Conservation (phyloP, 148 eudicot genomes). For the Camellia granthamiana region DNA sequence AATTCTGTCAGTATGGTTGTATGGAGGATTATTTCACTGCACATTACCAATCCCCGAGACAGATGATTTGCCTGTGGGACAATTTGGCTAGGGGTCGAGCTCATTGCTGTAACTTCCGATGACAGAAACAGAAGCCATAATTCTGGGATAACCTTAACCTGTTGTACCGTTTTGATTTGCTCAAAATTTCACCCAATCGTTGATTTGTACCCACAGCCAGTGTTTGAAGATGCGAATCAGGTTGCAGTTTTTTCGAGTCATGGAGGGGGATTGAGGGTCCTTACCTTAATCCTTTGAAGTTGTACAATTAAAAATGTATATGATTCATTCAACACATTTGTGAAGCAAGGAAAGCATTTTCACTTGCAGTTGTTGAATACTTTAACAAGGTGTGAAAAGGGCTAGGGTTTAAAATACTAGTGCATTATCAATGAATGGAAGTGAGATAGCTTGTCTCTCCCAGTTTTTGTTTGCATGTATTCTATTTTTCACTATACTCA, state of each 20-base stretch:
- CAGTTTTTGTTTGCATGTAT: neutral
- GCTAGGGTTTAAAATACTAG: neutral
- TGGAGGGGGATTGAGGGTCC: neutral
- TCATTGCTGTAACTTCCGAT: slow-evolving; percentile 75
- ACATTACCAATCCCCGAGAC: slow-evolving; percentile 93
- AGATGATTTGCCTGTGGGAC: slow-evolving; percentile 87
- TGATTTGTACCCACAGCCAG: neutral
- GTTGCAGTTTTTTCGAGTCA: neutral
- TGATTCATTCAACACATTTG: too few relatives aligned
- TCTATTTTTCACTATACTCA: too few relatives aligned
- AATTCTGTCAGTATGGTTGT: slow-evolving; percentile 93
- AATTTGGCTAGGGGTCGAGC: slow-evolving; percentile 69
- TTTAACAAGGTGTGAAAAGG: neutral
- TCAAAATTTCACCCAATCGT: neutral
- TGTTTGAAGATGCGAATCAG: neutral
- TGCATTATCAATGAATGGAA: neutral
- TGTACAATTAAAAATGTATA: too few relatives aligned
- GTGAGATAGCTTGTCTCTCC: neutral
- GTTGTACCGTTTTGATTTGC: neutral
- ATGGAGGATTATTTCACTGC: slow-evolving; percentile 85
- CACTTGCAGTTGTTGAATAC: neutral
- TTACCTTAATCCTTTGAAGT: too few relatives aligned
- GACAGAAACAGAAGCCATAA: slow-evolving; percentile 11
- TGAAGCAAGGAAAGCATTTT: too few relatives aligned
- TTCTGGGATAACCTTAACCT: neutral